Conservation (phyloP, 2,329 filamentous ascomycete species). For the Xylariaceae sp. region DNA sequence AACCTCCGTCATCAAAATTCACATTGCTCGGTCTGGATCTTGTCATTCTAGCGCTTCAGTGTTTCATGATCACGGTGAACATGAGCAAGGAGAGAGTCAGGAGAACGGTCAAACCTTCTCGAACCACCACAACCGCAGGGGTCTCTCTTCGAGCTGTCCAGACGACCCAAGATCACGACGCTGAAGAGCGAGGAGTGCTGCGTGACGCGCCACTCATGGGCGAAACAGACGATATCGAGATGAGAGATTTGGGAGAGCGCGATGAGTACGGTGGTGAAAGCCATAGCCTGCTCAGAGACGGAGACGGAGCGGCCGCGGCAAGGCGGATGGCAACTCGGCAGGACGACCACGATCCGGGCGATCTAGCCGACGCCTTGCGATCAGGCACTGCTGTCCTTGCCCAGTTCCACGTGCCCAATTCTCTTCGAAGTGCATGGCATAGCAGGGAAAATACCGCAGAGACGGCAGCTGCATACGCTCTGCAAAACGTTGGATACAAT, state of each 20-base stretch:
- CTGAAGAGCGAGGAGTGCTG: constrained; percentile 52
- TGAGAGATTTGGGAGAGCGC: constrained; percentile 36
- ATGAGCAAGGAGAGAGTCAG: constrained; percentile 56
- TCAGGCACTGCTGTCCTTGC: constrained; percentile 54
- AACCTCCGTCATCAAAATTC: constrained; percentile 54
- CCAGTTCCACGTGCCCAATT: constrained; percentile 50
- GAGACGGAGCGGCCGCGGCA: constrained; percentile 1
- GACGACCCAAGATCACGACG: constrained; percentile 47
- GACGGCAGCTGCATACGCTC: constrained; percentile 46
- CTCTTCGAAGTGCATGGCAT: constrained; percentile 44
- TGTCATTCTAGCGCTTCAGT: constrained; percentile 54
- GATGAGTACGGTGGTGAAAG: constrained; percentile 2
- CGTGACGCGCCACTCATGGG: constrained; percentile 36
- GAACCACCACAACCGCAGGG: constrained; percentile 14
- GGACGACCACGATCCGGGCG: constrained; percentile 24
- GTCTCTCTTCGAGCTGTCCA: constrained; percentile 21
- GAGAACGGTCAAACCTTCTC: constrained; percentile 40
- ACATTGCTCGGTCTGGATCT: constrained; percentile 55
- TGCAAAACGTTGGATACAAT: constrained; percentile 53
- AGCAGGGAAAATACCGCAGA: constrained; percentile 36
- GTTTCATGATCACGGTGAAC: constrained; percentile 61
- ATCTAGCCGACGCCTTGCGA: constrained; percentile 41
- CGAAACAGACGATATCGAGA: constrained; percentile 43
- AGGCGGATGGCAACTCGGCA: neutral
- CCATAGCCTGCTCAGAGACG: constrained; percentile 26